Conservation (phyloP, 805 yeast species). For the Isabelozyma gotoi region DNA sequence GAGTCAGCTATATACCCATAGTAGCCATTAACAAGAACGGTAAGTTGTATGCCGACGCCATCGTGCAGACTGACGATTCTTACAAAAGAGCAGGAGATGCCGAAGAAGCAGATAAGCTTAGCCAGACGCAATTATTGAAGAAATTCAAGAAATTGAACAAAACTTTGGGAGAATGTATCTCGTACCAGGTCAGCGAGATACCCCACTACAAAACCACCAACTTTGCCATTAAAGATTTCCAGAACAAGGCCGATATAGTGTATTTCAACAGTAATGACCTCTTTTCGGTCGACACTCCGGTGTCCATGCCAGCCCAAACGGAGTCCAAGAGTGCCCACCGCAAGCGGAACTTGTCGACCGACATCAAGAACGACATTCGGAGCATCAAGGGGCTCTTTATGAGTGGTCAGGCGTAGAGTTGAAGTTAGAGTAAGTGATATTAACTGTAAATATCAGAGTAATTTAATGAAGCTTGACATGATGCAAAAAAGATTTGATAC, state of each 20-base stretch:
- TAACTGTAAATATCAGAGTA: too few species aligned
- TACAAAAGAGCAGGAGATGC: conserved; percentile 11
- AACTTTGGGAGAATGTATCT: conserved; percentile 21
- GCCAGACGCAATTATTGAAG: conserved; percentile 19
- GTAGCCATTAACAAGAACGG: conserved; percentile 33
- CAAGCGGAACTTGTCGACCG: conserved; percentile 30
- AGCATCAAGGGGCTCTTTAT: conserved; percentile 43
- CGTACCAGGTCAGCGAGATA: conserved; percentile 27
- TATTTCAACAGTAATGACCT: conserved; percentile 32
- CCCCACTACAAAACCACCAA: conserved; percentile 31
- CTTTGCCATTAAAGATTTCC: conserved; percentile 32
- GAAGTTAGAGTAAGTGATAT: not conserved
- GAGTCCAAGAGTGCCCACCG: not conserved
- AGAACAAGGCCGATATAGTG: conserved; percentile 33
- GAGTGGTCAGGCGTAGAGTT: conserved; percentile 35
- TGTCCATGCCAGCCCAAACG: conserved; percentile 2
- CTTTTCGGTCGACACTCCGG: conserved; percentile 16
- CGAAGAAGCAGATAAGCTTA: conserved; percentile 24
- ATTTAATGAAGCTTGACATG: not conserved
- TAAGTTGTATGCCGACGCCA: conserved; percentile 35
- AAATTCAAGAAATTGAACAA: conserved; percentile 22
- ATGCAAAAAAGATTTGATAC: not conserved
- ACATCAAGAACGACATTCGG: conserved; percentile 37
- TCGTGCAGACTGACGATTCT: conserved; percentile 35
- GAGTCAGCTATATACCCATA: conserved; percentile 39